Percentiles rank a stretch among this genome's conserved stretches.
Evolutionary conservation across 345 rosid genomes (phyloP).

Genomic region (Durio zibethinus): DNA sequence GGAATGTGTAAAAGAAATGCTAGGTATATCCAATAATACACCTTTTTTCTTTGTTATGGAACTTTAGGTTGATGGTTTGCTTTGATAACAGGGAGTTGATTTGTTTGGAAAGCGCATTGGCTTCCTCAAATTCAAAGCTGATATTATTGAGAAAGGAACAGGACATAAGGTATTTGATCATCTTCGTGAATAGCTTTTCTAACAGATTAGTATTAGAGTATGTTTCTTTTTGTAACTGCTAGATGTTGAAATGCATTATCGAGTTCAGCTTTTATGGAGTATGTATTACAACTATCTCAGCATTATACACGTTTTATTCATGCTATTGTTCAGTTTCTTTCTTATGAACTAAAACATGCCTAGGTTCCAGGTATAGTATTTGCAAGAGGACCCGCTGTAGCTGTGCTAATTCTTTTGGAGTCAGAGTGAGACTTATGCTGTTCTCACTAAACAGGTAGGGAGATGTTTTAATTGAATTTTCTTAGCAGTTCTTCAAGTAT

Average conservation of each 20-base stretch:
- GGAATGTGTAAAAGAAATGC: background rate
- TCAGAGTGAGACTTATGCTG: conserved; percentile 64
- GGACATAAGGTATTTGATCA: conserved; percentile 57
- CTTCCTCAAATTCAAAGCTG: conserved; percentile 85
- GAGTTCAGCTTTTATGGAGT: background rate
- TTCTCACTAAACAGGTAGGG: conserved; percentile 88
- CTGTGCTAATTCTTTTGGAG: conserved; percentile 78
- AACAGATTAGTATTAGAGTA: background rate
- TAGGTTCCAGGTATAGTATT: conserved; percentile 98
- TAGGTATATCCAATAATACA: background rate
- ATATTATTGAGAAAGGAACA: conserved; percentile 55
- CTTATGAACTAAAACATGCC: conserved; percentile 32
- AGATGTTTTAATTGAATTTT: background rate
- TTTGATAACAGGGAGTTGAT: conserved; percentile 70
- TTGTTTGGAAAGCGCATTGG: conserved; percentile 82
- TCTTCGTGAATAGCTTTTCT: conserved; percentile 14
- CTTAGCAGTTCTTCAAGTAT: background rate
- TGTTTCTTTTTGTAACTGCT: background rate
- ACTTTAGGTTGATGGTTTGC: background rate
- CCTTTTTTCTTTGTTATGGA: background rate
- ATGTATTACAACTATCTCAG: background rate
- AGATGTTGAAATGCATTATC: background rate
- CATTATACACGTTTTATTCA: background rate
- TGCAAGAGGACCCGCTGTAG: conserved; percentile 88
- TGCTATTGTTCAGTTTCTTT: background rate